Conservation (phyloP, 108 stramenopile genomes). For the Epipyxis sp. region DNA sequence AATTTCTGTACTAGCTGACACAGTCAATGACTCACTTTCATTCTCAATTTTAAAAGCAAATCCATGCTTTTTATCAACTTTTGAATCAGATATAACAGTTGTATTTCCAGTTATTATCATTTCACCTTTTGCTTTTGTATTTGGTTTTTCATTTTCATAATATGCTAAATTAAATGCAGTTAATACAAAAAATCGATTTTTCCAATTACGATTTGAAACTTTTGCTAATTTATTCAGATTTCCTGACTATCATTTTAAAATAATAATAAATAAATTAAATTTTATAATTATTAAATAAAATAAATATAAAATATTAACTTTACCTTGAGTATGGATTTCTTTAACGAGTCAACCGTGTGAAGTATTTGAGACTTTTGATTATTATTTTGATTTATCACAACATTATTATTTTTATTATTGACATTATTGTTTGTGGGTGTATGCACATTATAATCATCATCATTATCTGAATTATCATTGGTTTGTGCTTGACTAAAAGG, state of each 20-base stretch:
- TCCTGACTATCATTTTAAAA: background rate
- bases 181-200: slow-evolving; percentile 28
- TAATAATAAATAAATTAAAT: background rate
- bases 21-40: background rate
- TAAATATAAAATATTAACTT: background rate
- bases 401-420: background rate
- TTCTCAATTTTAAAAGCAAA: background rate
- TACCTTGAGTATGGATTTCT: background rate
- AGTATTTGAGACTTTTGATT: background rate
- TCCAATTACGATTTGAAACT: slow-evolving; percentile 24
- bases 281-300: background rate
- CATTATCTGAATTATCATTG: too few relatives aligned
- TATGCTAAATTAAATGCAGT: slow-evolving; percentile 3
- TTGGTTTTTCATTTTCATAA: background rate
- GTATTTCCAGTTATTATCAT: background rate
- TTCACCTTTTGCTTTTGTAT: background rate
- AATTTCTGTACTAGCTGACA: background rate
- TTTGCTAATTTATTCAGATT: slow-evolving; percentile 28
- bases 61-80: background rate
- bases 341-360: background rate
- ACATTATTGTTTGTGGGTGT: background rate
- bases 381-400: background rate
- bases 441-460: too few relatives aligned
- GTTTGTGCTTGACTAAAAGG: too few relatives aligned
- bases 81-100: background rate